Percentiles rank a stretch among this genome's conserved stretches.
Evolutionary conservation across 768 basidiomycete genomes (phyloP).

Genomic region (Amanita rimosa): DNA sequence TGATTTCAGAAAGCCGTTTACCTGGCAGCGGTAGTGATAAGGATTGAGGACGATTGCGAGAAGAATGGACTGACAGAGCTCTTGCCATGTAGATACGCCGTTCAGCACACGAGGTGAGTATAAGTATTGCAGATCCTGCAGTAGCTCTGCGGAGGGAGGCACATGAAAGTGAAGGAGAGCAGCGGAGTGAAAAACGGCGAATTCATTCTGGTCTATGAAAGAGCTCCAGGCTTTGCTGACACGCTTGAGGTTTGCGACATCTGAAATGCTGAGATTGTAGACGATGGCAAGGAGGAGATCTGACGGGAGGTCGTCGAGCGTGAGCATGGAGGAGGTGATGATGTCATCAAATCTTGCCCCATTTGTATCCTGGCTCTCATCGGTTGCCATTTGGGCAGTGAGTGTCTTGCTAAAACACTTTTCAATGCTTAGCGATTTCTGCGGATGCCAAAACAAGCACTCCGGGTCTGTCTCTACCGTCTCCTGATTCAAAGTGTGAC

Average conservation of each 20-base stretch:
- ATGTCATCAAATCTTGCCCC: neutral
- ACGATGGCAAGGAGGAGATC: constrained; percentile 44
- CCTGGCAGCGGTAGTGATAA: constrained; percentile 20
- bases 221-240: constrained; percentile 35
- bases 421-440: too few species aligned
- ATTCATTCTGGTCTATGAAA: constrained; percentile 36
- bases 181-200: constrained; percentile 44
- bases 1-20: constrained; percentile 29
- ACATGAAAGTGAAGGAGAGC: constrained; percentile 41
- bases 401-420: constrained; percentile 11
- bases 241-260: constrained; percentile 23
- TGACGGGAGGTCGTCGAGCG: constrained; percentile 39
- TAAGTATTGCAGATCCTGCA: constrained; percentile 18
- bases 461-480: too few species aligned
- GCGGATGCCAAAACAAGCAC: too few species aligned
- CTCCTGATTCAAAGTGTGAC: too few species aligned
- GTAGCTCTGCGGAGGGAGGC: constrained; percentile 12
- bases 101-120: constrained; percentile 25
- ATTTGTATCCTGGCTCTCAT: constrained; percentile 21
- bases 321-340: constrained; percentile 3
- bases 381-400: constrained; percentile 53
- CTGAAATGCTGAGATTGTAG: constrained; percentile 35
- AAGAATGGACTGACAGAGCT: constrained; percentile 38
- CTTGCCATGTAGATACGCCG: constrained; percentile 40
- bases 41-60: constrained; percentile 2